Evolutionary conservation across 2,329 filamentous ascomycete species (phyloP), one percentile per base, ranked within the genome.

Genomic region (Hymenoscyphus salicellus): DNA sequence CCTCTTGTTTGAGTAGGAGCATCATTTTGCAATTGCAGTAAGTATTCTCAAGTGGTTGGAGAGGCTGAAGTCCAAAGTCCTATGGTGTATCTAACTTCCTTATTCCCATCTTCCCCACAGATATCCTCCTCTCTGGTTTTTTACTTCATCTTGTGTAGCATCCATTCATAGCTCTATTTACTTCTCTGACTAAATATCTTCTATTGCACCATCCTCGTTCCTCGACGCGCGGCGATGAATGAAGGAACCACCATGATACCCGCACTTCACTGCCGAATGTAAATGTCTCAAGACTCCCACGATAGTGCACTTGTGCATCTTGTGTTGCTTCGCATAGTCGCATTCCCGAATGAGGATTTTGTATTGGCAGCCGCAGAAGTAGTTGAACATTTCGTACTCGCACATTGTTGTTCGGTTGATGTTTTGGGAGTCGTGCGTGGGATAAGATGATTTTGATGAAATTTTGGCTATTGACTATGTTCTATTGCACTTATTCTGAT

Each of bases 201-300:
- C 46, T 26, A 52, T 52, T 2, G 8, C 20, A 5, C 46, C 46
- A 16, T 52, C 20, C 7, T 26, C 46, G 10, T 26, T 52, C 20
- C 20, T 56, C 55, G 33, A 20, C 11, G 55, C 55, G 10, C 26
- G 8, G 16, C 55, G 55, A 56, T 56, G 55, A 56, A 56, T 11
- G 14, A 56, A 56, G 28, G 55, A 28, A 5, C 55, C 55, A 26
- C 55, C 55, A 56, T 56, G 55, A 56, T 56, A 56, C 30, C 55
- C 55, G 10, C 55, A 56, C 55, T 56, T 56, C 23, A 56, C 55
- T 17, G 55, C 55, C 10, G 55, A 56, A 8, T 30, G 11, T 8
- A 56, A 32, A n/a, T 56, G 17, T 33, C 55, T 30, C 28, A 32
- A 17, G 55, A 56, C 28, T 17, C 28, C 17, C 26, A 32, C 28